Percentiles rank a stretch among this genome's conserved stretches.
Conservation (phyloP, 441 rosid genomes). For the Kokia cookei region DNA sequence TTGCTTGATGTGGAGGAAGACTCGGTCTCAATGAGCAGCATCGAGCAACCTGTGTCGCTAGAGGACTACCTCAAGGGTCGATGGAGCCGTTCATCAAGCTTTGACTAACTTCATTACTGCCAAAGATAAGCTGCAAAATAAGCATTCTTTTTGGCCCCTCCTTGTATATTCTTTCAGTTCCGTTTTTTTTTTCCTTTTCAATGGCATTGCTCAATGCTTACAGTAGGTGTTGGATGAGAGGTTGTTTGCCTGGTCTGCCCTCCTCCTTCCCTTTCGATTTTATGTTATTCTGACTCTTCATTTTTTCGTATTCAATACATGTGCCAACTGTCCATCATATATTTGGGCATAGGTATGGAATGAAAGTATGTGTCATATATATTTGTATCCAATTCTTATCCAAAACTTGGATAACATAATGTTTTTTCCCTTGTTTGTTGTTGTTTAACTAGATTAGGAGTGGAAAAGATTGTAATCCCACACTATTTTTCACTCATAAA, state of each 20-base stretch:
- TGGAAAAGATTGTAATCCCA: neutral
- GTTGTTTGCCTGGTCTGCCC: slow-evolving; percentile 45
- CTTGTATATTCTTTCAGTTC: slow-evolving; percentile 1
- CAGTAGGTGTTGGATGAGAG: slow-evolving; percentile 63
- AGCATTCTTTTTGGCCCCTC: neutral
- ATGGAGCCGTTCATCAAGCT: slow-evolving; percentile 73
- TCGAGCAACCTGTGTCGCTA: slow-evolving; percentile 46
- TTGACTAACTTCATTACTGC: slow-evolving; percentile 32
- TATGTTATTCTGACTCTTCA: slow-evolving; percentile 3
- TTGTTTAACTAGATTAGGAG: slow-evolving; percentile 15
- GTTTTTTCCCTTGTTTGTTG: neutral
- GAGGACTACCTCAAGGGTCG: slow-evolving; percentile 71
- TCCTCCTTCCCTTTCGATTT: slow-evolving; percentile 37
- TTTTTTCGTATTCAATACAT: neutral
- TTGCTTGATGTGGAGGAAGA: slow-evolving; percentile 53
- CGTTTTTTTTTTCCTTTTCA: neutral
- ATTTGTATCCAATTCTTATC: neutral
- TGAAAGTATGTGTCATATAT: neutral
- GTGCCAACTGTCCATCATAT: neutral
- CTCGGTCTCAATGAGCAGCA: slow-evolving; percentile 52
- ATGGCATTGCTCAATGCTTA: slow-evolving; percentile 8
- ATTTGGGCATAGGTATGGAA: neutral
- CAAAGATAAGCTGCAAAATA: slow-evolving; percentile 2
- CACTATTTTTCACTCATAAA: neutral
- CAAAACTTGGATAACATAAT: neutral